phyloP scores from a whole-genome alignment of 2,329 filamentous ascomycete species.

The Lachnellula arida region DNA sequence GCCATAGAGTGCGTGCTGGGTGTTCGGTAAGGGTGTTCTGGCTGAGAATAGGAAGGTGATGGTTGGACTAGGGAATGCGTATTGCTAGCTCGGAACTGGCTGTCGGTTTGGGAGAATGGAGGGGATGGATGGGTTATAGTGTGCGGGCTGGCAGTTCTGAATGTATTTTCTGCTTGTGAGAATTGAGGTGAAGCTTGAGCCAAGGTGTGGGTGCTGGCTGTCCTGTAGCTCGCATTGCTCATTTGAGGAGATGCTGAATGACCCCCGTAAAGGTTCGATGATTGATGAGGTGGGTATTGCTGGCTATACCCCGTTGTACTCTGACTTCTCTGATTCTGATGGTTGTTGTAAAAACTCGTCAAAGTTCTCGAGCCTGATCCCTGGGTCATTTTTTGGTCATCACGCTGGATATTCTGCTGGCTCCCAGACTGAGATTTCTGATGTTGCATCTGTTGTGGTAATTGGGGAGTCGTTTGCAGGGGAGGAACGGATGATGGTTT shows the following conservation, averaged over 20 bases:
- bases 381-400: conserved; percentile 25
- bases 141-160: conserved; percentile 29
- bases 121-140: conserved; percentile 27
- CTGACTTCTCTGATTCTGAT: conserved; percentile 25
- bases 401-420: conserved; percentile 25
- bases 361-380: conserved; percentile 18
- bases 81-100: conserved; percentile 19
- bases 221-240: conserved; percentile 24
- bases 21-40: conserved; percentile 22
- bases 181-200: conserved; percentile 29
- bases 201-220: conserved; percentile 21
- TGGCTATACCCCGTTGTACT: conserved; percentile 22
- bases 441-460: conserved; percentile 19
- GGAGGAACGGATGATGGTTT: conserved; percentile 18
- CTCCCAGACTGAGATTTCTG: conserved; percentile 16
- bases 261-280: conserved; percentile 26
- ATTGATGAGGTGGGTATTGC: conserved; percentile 30
- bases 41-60: conserved; percentile 22
- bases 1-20: conserved; percentile 24
- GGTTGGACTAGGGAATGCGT: conserved; percentile 21
- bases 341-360: conserved; percentile 25
- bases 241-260: conserved; percentile 30
- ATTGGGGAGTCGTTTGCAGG: conserved; percentile 12
- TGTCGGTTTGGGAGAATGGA: conserved; percentile 26
- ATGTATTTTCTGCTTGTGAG: conserved; percentile 26